Evolutionary conservation across 805 yeast species (phyloP).

Genomic region (Metschnikowia santaceciliae): DNA sequence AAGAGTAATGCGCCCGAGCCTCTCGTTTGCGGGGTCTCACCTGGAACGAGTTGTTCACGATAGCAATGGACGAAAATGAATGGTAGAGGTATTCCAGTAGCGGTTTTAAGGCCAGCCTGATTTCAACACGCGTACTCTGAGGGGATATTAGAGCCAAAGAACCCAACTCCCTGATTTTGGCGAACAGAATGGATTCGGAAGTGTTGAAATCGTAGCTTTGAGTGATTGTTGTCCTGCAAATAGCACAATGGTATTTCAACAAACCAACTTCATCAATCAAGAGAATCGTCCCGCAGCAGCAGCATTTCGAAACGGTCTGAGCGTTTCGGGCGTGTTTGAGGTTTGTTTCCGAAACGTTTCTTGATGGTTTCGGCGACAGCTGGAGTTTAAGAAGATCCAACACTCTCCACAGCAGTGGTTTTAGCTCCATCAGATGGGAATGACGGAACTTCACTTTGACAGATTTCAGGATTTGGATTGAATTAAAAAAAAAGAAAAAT

Average conservation of each 20-base stretch:
- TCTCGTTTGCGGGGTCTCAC: conserved; percentile 14
- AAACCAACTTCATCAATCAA: conserved; percentile 24
- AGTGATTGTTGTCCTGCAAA: conserved; percentile 52
- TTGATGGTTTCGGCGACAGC: conserved; percentile 15
- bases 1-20: conserved; percentile 36
- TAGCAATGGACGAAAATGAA: conserved; percentile 45
- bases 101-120: conserved; percentile 43
- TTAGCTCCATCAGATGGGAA: not conserved
- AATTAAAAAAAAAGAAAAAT: too few species aligned
- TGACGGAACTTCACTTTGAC: too few species aligned
- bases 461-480: too few species aligned
- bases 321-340: not conserved
- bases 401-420: conserved; percentile 19
- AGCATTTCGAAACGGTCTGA: conserved; percentile 26
- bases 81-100: conserved; percentile 44
- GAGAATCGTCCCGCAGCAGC: conserved; percentile 37
- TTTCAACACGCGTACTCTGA: conserved; percentile 3
- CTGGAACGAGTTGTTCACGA: conserved; percentile 56
- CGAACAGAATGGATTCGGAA: conserved; percentile 23
- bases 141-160: conserved; percentile 30
- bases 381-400: conserved; percentile 19
- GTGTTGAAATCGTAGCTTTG: conserved; percentile 15
- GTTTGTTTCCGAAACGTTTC: conserved; percentile 9
- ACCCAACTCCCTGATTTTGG: conserved; percentile 28
- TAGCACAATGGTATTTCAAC: conserved; percentile 52